A percentile compares a stretch with the other conserved stretches of the same genome.
phyloP scores from a whole-genome alignment of 208 protist genomes.

The Naegleria gruberi region DNA sequence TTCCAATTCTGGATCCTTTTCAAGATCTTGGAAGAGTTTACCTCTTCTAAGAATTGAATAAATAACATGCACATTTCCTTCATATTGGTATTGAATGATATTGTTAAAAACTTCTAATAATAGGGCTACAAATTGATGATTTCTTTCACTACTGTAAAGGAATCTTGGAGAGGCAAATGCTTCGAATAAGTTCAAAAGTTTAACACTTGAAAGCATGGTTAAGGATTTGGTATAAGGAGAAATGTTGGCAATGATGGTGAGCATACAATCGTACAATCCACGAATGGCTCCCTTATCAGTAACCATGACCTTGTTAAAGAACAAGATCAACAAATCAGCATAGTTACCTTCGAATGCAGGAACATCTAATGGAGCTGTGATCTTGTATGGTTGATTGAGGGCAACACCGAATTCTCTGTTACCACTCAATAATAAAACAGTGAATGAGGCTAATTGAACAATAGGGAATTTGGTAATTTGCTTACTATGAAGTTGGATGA shows the following conservation, averaged over 20 bases:
- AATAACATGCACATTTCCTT: constrained; percentile 19
- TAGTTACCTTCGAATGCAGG: background rate
- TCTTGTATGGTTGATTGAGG: constrained; percentile 1
- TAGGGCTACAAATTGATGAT: background rate
- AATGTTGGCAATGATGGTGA: constrained; percentile 13
- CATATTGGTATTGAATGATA: constrained; percentile 27
- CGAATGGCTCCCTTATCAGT: background rate
- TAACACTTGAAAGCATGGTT: background rate
- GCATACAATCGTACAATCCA: constrained; percentile 16
- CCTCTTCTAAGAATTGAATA: constrained; percentile 8
- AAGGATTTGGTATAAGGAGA: constrained; percentile 16
- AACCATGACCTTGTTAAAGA: background rate
- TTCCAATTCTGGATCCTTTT: background rate
- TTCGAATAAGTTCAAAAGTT: constrained; percentile 10
- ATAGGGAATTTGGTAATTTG: background rate
- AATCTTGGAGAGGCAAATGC: background rate
- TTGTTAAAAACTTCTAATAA: constrained; percentile 24
- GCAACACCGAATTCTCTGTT: constrained; percentile 17
- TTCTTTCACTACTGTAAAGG: constrained; percentile 9
- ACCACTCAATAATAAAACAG: background rate
- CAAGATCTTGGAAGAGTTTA: background rate
- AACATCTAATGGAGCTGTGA: background rate
- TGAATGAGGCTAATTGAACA: background rate
- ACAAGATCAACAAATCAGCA: background rate
- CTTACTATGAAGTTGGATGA: background rate